Conservation (phyloP, 257 asterid genomes). For the Sherardia arvensis region DNA sequence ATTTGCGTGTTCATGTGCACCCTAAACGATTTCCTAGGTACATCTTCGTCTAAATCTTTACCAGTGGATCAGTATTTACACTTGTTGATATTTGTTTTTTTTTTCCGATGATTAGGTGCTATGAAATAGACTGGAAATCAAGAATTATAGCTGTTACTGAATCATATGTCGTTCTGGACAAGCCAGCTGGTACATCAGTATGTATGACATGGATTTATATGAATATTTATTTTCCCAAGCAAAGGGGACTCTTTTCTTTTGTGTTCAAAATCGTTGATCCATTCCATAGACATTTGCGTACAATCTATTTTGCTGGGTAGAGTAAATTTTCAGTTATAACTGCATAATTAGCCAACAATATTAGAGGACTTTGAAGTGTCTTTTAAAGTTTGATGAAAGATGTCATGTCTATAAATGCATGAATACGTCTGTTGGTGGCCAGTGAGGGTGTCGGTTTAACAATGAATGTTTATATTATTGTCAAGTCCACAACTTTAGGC, state of each 20-base stretch:
- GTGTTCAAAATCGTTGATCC: not conserved
- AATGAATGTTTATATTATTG: not conserved
- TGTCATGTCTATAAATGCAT: not conserved
- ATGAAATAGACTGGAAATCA: constrained; percentile 88
- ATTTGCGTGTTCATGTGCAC: constrained; percentile 88
- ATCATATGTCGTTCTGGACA: constrained; percentile 70
- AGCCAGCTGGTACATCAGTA: constrained; percentile 98
- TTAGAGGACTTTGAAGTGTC: not conserved
- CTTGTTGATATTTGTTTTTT: constrained; percentile 1
- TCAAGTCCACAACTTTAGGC: not conserved
- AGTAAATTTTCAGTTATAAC: not conserved
- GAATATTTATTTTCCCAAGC: not conserved
- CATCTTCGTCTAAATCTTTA: not conserved
- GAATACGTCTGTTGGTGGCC: not conserved
- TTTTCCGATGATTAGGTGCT: constrained; percentile 58
- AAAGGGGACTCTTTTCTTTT: not conserved
- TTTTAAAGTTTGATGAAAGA: not conserved
- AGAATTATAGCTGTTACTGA: constrained; percentile 73
- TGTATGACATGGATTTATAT: constrained; percentile 21
- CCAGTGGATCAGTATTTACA: not conserved
- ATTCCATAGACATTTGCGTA: not conserved
- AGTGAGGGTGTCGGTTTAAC: too few species aligned
- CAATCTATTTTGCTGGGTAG: not conserved
- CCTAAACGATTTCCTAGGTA: constrained; percentile 98
- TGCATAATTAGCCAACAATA: not conserved